phyloP scores from a whole-genome alignment of 2,329 filamentous ascomycete species.

The Talaromyces amestolkiae region DNA sequence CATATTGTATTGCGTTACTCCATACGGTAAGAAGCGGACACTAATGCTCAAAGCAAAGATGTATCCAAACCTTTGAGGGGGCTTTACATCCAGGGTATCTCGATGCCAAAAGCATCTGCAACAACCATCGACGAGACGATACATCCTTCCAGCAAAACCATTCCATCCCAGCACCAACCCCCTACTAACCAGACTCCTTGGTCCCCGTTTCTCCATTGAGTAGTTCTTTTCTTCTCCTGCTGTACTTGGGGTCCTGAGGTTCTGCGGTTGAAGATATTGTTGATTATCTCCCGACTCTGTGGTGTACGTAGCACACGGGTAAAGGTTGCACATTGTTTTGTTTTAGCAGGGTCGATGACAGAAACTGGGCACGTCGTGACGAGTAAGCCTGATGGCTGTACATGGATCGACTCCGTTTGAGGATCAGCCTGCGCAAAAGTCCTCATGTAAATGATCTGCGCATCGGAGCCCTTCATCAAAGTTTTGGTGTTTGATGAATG shows the following conservation, averaged over 20 bases:
- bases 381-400: neutral
- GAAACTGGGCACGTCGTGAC: neutral
- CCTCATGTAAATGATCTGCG: neutral
- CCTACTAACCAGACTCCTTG: constrained; percentile 56
- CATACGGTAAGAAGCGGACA: neutral
- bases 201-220: constrained; percentile 47
- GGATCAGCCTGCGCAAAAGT: neutral
- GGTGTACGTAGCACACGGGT: neutral
- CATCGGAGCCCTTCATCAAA: neutral
- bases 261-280: neutral
- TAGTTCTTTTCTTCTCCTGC: neutral
- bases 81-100: neutral
- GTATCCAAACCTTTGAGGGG: too few species aligned
- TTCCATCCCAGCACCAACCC: constrained; percentile 64
- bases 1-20: neutral
- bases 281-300: neutral
- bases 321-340: neutral
- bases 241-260: neutral
- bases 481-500: neutral
- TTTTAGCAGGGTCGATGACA: neutral
- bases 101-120: constrained; percentile 53
- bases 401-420: neutral
- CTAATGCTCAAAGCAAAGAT: too few species aligned
- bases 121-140: constrained; percentile 58
- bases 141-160: constrained; percentile 62